These are phyloP conservation scores for Microcyclospora tardicrescens DNA, from an alignment of 2,329 filamentous ascomycete species.

Conservation along the genomic window DNA sequence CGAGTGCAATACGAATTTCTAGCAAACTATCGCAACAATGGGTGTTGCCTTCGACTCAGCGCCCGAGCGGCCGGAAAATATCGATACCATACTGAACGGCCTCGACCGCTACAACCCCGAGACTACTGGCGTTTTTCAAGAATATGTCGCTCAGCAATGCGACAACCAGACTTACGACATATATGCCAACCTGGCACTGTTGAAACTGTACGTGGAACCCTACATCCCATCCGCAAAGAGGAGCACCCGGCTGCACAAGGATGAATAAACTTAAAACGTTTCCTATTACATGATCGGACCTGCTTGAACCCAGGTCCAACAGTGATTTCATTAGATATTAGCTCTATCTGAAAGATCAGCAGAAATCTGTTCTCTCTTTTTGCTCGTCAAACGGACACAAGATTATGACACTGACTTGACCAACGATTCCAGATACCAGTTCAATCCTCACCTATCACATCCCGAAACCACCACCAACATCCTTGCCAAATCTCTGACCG, in stretches of 20 bases:
- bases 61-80: conserved; percentile 81
- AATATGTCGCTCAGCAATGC: conserved; percentile 89
- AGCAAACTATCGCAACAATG: conserved; percentile 22
- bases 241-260: conserved; percentile 54
- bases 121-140: conserved; percentile 84
- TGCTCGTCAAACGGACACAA: no score
- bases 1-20: not conserved
- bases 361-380: not conserved
- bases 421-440: conserved; percentile 65
- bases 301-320: conserved; percentile 36
- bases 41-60: conserved; percentile 64
- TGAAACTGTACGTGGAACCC: conserved; percentile 74
- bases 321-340: conserved; percentile 55
- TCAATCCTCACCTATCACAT: conserved; percentile 95
- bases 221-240: conserved; percentile 2
- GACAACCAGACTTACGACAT: conserved; percentile 88
- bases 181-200: conserved; percentile 87
- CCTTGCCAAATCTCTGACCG: conserved; percentile 92
- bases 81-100: conserved; percentile 87
- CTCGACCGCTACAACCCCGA: conserved; percentile 98
- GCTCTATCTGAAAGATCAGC: conserved; percentile 53
- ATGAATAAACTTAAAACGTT: conserved; percentile 78
- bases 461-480: conserved; percentile 98
- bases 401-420: conserved; percentile 3
- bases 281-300: conserved; percentile 87